A percentile compares a stretch with the other conserved stretches of the same genome.
phyloP scores from a whole-genome alignment of 345 rosid species.

The Lepidium sativum region DNA sequence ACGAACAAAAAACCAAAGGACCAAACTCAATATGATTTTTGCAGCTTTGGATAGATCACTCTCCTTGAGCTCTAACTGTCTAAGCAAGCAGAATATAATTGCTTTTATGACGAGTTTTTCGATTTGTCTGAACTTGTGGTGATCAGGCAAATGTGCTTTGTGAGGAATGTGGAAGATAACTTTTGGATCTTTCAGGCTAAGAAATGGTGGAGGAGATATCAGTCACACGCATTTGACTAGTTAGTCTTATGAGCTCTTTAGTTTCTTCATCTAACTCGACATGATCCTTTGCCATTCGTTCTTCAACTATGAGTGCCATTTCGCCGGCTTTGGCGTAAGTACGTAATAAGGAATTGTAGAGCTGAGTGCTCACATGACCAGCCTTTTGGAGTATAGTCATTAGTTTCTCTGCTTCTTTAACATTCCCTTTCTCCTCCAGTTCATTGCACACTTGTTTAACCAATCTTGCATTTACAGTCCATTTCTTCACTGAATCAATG shows the following conservation, averaged over 20 bases:
- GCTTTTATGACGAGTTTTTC: background rate
- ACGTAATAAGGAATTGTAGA: constrained; percentile 58
- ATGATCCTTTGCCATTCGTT: constrained; percentile 64
- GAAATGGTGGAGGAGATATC: constrained; percentile 40
- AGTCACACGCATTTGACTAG: constrained; percentile 56
- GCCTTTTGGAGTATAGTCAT: constrained; percentile 50
- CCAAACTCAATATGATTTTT: background rate
- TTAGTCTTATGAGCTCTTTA: constrained; percentile 43
- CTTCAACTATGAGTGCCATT: constrained; percentile 67
- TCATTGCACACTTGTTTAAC: constrained; percentile 36
- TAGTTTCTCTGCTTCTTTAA: constrained; percentile 60
- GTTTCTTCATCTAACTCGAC: constrained; percentile 60
- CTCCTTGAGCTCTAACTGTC: background rate
- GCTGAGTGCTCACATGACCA: constrained; percentile 52
- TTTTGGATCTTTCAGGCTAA: background rate
- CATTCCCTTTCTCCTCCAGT: constrained; percentile 52
- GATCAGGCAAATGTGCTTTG: background rate
- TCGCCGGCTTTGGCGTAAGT: constrained; percentile 73
- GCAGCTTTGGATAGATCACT: constrained; percentile 1
- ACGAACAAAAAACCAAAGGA: background rate
- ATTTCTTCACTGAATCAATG: constrained; percentile 49
- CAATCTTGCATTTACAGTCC: constrained; percentile 55
- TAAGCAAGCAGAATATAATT: background rate
- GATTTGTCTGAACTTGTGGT: background rate
- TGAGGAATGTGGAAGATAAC: background rate